Conservation (phyloP, 2,329 filamentous ascomycete species). For the Hypomyces rosellus region DNA sequence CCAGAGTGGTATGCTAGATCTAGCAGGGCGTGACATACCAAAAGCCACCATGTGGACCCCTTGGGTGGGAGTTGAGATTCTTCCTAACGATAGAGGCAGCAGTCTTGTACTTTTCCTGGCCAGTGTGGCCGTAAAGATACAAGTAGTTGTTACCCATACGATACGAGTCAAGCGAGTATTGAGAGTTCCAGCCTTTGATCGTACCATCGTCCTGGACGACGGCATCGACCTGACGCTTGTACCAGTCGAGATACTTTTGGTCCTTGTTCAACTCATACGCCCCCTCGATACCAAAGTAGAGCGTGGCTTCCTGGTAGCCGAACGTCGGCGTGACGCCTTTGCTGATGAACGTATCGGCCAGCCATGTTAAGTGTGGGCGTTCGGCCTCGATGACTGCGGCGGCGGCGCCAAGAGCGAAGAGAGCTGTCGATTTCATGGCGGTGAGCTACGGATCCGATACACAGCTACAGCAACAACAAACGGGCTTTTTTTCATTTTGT, state of each 20-base stretch:
- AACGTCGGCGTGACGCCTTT: conserved; percentile 32
- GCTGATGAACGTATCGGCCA: conserved; percentile 43
- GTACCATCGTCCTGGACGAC: conserved; percentile 39
- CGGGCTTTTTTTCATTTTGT: background rate
- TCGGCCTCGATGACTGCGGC: background rate
- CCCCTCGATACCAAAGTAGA: conserved; percentile 43
- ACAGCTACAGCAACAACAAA: no score
- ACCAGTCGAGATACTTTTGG: conserved; percentile 36
- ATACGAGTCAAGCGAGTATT: conserved; percentile 46
- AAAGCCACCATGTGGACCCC: conserved; percentile 46
- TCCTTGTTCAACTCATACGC: conserved; percentile 38
- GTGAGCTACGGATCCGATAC: background rate
- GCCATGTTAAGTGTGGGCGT: conserved; percentile 26
- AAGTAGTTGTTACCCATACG: conserved; percentile 48
- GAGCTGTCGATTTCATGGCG: background rate
- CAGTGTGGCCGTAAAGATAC: conserved; percentile 41
- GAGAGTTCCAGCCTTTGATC: conserved; percentile 38
- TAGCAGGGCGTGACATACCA: conserved; percentile 26
- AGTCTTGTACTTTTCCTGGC: conserved; percentile 40
- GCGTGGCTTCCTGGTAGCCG: conserved; percentile 38
- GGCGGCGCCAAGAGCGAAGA: background rate
- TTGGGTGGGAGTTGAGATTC: conserved; percentile 42
- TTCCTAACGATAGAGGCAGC: conserved; percentile 40
- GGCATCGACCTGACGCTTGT: conserved; percentile 38
- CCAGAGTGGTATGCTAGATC: no score